phyloP scores from a whole-genome alignment of 2,329 filamentous ascomycete genomes.

The Beauveria sp. region DNA sequence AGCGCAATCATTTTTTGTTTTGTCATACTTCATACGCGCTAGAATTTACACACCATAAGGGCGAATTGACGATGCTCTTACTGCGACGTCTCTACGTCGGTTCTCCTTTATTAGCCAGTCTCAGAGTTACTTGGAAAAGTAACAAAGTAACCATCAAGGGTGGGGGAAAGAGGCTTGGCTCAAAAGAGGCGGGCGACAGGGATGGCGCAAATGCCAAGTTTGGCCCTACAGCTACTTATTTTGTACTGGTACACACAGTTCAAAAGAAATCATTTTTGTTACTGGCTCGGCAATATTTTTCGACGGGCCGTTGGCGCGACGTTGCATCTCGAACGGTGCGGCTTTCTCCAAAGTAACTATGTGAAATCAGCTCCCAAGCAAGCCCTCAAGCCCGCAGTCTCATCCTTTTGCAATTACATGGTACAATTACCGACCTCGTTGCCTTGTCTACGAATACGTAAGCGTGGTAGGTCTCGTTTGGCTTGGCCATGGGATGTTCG shows the following conservation, averaged over 20 bases:
- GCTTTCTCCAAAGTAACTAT: background rate
- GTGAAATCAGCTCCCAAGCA: background rate
- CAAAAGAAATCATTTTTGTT: background rate
- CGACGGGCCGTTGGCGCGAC: slow-evolving; percentile 9
- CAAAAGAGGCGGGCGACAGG: background rate
- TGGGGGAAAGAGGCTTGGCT: slow-evolving; percentile 2
- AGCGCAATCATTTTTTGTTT: no score
- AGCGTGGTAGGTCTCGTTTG: background rate
- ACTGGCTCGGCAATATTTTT: background rate
- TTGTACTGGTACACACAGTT: background rate
- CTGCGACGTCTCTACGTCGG: no score
- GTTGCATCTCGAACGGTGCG: slow-evolving; percentile 1
- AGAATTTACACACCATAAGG: no score
- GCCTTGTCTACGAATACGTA: no score
- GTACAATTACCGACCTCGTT: background rate
- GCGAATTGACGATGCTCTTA: no score
- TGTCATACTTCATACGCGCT: no score
- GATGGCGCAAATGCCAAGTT: slow-evolving; percentile 2
- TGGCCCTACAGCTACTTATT: background rate
- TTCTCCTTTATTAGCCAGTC: background rate
- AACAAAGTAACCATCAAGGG: background rate
- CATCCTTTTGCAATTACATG: background rate
- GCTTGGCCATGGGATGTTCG: background rate
- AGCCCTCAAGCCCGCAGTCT: background rate
- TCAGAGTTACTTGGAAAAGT: background rate